These are phyloP conservation scores for Candida peoriensis DNA, from an alignment of 805 yeast genomes.

Conservation along the genomic window DNA sequence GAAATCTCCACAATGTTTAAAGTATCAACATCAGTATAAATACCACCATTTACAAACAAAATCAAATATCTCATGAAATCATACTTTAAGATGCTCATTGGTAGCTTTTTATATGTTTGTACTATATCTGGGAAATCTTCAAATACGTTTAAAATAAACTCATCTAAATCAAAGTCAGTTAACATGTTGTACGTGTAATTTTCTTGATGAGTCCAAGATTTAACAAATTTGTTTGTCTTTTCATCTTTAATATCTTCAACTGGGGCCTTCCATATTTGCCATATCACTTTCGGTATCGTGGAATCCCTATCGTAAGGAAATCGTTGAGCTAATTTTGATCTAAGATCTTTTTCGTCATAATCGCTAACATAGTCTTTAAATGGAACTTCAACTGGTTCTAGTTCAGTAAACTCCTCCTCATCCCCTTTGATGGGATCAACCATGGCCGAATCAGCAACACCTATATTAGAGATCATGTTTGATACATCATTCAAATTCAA, in stretches of 20 bases:
- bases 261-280: constrained; percentile 45
- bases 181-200: constrained; percentile 16
- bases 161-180: constrained; percentile 38
- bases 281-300: constrained; percentile 37
- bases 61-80: constrained; percentile 54
- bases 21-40: constrained; percentile 59
- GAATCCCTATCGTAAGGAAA: constrained; percentile 14
- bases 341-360: constrained; percentile 15
- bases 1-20: constrained; percentile 37
- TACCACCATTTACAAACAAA: constrained; percentile 51
- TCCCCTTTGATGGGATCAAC: no score
- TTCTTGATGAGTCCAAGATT: constrained; percentile 16
- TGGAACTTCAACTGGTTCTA: no score
- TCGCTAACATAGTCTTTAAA: constrained; percentile 10
- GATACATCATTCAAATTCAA: no score
- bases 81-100: constrained; percentile 47
- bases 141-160: constrained; percentile 32
- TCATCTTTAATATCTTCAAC: constrained; percentile 25
- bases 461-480: no score
- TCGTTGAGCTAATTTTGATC: constrained; percentile 9
- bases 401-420: no score
- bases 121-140: constrained; percentile 43
- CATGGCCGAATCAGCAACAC: no score
- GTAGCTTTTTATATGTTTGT: constrained; percentile 44
- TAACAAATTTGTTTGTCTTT: constrained; percentile 11